Base-by-base conservation (phyloP, 2,329 filamentous ascomycete species). In the Tolypocladium tropicale region DNA sequence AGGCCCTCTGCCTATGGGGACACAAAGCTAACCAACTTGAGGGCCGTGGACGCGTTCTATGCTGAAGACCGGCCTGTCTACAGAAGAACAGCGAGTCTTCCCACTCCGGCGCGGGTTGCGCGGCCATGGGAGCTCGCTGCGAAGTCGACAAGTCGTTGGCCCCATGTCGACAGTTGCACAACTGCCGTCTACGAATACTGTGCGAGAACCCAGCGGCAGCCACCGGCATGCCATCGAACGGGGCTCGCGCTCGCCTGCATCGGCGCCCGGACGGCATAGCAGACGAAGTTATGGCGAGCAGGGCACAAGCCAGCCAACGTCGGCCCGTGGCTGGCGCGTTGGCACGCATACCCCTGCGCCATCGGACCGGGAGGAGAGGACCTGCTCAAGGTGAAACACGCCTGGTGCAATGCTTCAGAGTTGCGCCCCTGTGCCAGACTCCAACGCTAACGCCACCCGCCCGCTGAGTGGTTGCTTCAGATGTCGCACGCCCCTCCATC, bases 371-470 rank as follows among this genome's bases (percentile, higher is more conserved):
- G 46, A 54, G 36, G 30, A 53, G 33, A 49, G 18, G 30, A 52
- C 25, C 49, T 69, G 69, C 65, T 70, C 66, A 72, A 70, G 64
- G 60, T 78, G 76, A 79, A 79, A 79, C 76, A 65, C 67, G 71
- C 71, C 74, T 76, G 76, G 73, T 66, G 74, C 74, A 74, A 57
- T 76, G 74, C 76, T 70, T 78, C 74, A 76, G 73, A 74, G 70
- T 67, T 67, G 66, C 69, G 62, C 67, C 70, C 65, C 62, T 66
- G 66, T 65, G 63, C 63, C 61, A 69, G 59, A 62, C 60, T 64
- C 65, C 64, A 63, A 63, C 64, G 67, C 70, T 72, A 74, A 66
- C 58, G 64, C 64, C 59, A 62, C 60, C 59, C 64, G 65, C 59
- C 52, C 57, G 63, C 57, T 64, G 57, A 59, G 58, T 62, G 57